A percentile compares a stretch with the other conserved stretches of the same genome.
Evolutionary conservation across 1,284 basidiomycete genomes (phyloP).

Genomic region (Papiliotrema flavescens): DNA sequence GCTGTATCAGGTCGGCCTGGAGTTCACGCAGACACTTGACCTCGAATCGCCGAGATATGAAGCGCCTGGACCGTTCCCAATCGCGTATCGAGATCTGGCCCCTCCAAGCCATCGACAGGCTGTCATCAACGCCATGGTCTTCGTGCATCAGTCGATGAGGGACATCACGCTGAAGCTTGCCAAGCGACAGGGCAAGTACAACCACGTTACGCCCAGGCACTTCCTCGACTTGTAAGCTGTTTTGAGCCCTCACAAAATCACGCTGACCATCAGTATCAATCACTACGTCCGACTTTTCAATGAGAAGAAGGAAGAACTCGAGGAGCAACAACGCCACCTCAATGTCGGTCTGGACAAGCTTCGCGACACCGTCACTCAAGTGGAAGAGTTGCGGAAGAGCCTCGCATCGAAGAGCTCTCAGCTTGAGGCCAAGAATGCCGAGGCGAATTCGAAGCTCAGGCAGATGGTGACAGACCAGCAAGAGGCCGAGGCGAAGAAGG

Average conservation of each 20-base stretch:
- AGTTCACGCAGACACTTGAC: constrained; percentile 88
- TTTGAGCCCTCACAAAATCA: background rate
- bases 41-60: constrained; percentile 76
- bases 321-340: constrained; percentile 97
- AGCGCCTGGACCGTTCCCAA: constrained; percentile 76
- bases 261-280: constrained; percentile 65
- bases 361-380: constrained; percentile 89
- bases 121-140: constrained; percentile 88
- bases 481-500: constrained; percentile 96
- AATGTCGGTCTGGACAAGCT: constrained; percentile 98
- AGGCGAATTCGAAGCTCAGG: constrained; percentile 95
- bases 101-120: constrained; percentile 72
- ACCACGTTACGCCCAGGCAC: constrained; percentile 96
- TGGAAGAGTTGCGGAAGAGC: constrained; percentile 92
- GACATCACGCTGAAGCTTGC: constrained; percentile 84
- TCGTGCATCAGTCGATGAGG: constrained; percentile 87
- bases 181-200: constrained; percentile 86
- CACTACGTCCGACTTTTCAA: constrained; percentile 95
- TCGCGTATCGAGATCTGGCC: constrained; percentile 75
- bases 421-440: constrained; percentile 84
- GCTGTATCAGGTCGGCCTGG: constrained; percentile 92
- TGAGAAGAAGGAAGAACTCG: constrained; percentile 96
- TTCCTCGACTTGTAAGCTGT: constrained; percentile 93
- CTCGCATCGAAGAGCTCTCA: constrained; percentile 91
- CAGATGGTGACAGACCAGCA: constrained; percentile 99